Percentiles rank a stretch among this genome's conserved stretches.
Evolutionary conservation across 371 early-diverging fungal species (phyloP).

Genomic region (Apophysomyces trapeziformis): DNA sequence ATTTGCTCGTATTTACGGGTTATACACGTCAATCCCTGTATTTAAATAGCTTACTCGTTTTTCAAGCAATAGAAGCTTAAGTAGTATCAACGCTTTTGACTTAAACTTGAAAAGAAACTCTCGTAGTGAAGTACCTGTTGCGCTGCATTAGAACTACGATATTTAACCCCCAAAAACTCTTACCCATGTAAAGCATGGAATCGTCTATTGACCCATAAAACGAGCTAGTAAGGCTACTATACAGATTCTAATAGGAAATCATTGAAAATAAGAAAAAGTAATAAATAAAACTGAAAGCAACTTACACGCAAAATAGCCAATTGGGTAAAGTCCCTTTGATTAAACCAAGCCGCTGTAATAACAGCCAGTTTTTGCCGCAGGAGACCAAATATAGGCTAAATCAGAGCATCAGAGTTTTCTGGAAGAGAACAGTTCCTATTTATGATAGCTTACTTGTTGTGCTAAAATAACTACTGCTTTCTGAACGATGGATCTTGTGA

Average conservation of each 20-base stretch:
- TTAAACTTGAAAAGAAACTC: slow-evolving; percentile 75
- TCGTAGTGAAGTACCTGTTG: slow-evolving; percentile 68
- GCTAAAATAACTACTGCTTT: slow-evolving; percentile 83
- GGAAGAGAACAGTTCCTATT: too few species aligned
- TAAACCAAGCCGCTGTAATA: slow-evolving; percentile 83
- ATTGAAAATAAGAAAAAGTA: not conserved
- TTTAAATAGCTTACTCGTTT: slow-evolving; percentile 50
- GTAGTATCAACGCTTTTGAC: slow-evolving; percentile 73
- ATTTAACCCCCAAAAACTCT: not conserved
- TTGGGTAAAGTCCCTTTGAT: slow-evolving; percentile 79
- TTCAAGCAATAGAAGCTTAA: slow-evolving; percentile 77
- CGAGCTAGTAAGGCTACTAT: slow-evolving; percentile 60
- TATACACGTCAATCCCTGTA: too few species aligned
- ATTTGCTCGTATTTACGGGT: not conserved
- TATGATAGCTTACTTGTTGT: slow-evolving; percentile 51
- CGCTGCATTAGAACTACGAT: not conserved
- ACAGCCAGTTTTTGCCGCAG: slow-evolving; percentile 75
- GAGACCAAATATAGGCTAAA: slow-evolving; percentile 76
- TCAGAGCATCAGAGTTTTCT: too few species aligned
- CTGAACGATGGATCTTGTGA: slow-evolving; percentile 82
- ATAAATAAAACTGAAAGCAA: not conserved
- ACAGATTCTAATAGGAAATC: slow-evolving; percentile 56
- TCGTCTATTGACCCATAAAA: slow-evolving; percentile 70
- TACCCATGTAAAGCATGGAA: slow-evolving; percentile 71
- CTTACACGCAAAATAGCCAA: slow-evolving; percentile 74